Percentiles rank a stretch among this genome's conserved stretches.
Conservation (phyloP, 2,329 filamentous ascomycete genomes). For the Stagonosporopsis cucurbitacearum region DNA sequence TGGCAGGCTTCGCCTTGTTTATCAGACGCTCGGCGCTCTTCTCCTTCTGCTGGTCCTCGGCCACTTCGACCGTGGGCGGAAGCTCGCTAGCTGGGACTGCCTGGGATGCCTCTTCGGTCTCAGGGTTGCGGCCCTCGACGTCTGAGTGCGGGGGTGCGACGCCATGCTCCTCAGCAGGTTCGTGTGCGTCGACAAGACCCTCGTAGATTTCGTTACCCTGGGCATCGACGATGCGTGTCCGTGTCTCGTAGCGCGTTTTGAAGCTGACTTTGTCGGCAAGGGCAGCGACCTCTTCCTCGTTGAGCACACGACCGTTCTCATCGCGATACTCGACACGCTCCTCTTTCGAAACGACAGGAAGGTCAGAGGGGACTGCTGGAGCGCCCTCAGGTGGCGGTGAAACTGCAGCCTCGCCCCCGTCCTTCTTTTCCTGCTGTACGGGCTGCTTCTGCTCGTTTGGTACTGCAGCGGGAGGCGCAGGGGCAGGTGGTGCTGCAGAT, state of each 20-base stretch:
- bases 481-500: constrained; percentile 32
- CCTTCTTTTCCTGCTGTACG: constrained; percentile 25
- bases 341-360: constrained; percentile 63
- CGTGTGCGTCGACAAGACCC: constrained; percentile 48
- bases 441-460: constrained; percentile 23
- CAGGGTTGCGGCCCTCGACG: constrained; percentile 63
- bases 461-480: constrained; percentile 26
- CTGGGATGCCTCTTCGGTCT: constrained; percentile 56
- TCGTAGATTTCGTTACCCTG: constrained; percentile 76
- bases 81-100: constrained; percentile 47
- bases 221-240: constrained; percentile 81
- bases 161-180: constrained; percentile 38
- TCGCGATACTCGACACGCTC: constrained; percentile 94
- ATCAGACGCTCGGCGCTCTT: constrained; percentile 48
- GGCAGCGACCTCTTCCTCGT: constrained; percentile 80
- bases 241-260: constrained; percentile 94
- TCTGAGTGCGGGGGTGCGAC: constrained; percentile 63
- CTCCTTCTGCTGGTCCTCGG: constrained; percentile 55
- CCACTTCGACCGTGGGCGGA: constrained; percentile 50
- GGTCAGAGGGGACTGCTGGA: constrained; percentile 34
- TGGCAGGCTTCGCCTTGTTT: constrained; percentile 48
- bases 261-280: constrained; percentile 94
- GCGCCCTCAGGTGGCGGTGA: constrained; percentile 37
- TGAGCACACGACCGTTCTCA: constrained; percentile 86
- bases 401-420: constrained; percentile 38